Percentiles rank a stretch among this genome's conserved stretches.
Evolutionary conservation across 1,284 basidiomycete species (phyloP).

Genomic region (Peniophora sp.): DNA sequence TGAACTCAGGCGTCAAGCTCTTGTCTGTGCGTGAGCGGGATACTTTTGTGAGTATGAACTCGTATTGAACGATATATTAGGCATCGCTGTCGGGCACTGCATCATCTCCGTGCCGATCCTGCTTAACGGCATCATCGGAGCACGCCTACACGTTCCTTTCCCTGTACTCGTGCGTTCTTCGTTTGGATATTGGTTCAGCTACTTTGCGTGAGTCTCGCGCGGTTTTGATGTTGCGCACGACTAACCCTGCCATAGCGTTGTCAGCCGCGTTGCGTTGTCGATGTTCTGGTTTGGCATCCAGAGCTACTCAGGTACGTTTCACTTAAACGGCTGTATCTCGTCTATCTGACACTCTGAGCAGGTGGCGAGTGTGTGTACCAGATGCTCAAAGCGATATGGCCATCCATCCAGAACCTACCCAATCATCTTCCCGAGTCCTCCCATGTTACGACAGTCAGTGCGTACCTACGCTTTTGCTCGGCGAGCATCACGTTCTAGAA

Average conservation of each 20-base stretch:
- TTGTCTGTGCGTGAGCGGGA: constrained; percentile 19
- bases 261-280: constrained; percentile 66
- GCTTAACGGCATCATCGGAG: constrained; percentile 66
- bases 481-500: background rate
- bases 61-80: no score
- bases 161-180: constrained; percentile 69
- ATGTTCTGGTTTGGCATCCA: constrained; percentile 69
- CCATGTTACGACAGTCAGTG: constrained; percentile 58
- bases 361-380: constrained; percentile 51
- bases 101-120: constrained; percentile 53
- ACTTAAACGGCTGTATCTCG: no score
- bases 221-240: background rate
- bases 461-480: constrained; percentile 9
- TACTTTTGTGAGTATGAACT: no score
- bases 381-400: constrained; percentile 78
- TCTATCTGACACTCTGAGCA: background rate
- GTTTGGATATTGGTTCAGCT: constrained; percentile 76
- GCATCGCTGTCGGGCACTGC: constrained; percentile 54
- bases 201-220: constrained; percentile 32
- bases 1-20: constrained; percentile 42
- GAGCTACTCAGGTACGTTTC: constrained; percentile 59
- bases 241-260: constrained; percentile 33
- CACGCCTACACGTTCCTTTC: constrained; percentile 62
- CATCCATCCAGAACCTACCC: constrained; percentile 51
- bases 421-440: constrained; percentile 54